Evolutionary conservation across 768 basidiomycete species (phyloP).

Genomic region (Phaeotremella fagi): DNA sequence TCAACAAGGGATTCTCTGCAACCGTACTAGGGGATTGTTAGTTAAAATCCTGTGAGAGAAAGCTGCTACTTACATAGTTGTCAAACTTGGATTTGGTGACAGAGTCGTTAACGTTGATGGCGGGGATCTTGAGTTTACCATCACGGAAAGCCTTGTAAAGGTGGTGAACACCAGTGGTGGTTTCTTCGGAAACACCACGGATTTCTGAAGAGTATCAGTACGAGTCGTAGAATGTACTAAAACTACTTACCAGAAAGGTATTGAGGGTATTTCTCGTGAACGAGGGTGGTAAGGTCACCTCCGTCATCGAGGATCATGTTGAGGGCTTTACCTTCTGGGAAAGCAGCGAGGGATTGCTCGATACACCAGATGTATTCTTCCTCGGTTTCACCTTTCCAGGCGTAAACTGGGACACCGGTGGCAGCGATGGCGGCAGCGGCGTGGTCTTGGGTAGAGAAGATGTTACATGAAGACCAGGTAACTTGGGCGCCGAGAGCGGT

Average conservation of each 20-base stretch:
- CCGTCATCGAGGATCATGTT: conserved; percentile 99
- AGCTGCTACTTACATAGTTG: conserved; percentile 46
- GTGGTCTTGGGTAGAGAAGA: conserved; percentile 99
- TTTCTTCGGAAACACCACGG: conserved; percentile 95
- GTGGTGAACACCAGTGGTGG: conserved; percentile 99
- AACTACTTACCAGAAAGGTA: conserved; percentile 61
- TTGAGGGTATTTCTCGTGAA: conserved; percentile 95
- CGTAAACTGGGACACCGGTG: conserved; percentile 95
- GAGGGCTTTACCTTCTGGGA: conserved; percentile 72
- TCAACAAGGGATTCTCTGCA: conserved; percentile 99
- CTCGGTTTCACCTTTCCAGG: conserved; percentile 99
- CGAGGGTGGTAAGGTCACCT: conserved; percentile 88
- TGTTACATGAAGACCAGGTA: conserved; percentile 99
- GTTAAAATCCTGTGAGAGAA: neutral
- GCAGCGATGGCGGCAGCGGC: conserved; percentile 97
- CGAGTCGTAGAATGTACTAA: neutral
- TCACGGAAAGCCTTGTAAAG: conserved; percentile 97
- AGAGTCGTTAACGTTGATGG: conserved; percentile 99
- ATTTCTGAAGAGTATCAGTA: conserved; percentile 56
- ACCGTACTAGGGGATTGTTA: conserved; percentile 83
- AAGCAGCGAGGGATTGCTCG: conserved; percentile 87
- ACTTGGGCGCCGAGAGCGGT: conserved; percentile 93
- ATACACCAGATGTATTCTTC: conserved; percentile 99
- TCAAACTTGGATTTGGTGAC: conserved; percentile 99
- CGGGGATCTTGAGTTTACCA: conserved; percentile 91